Evolutionary conservation across 225 moss, liverwort and hornwort species (phyloP).

Genomic region (Marchantia polymorpha): DNA sequence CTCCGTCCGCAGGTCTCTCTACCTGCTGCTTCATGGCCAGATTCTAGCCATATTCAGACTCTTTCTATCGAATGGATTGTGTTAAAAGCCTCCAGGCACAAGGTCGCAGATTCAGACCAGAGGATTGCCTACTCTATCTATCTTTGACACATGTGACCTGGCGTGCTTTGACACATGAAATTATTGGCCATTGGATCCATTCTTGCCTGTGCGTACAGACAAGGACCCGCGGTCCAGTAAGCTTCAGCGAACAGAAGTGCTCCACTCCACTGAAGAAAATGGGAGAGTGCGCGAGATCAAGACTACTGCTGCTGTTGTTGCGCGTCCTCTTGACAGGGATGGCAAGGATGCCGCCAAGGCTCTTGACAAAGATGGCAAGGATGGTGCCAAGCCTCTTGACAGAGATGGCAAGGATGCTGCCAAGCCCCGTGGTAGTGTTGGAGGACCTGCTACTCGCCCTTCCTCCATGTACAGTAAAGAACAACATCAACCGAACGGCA

Average conservation of each 20-base stretch:
- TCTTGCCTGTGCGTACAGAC: conserved; percentile 96
- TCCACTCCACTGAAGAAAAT: conserved; percentile 91
- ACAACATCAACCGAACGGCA: conserved; percentile 71
- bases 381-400: conserved; percentile 53
- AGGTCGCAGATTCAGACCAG: conserved; percentile 45
- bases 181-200: conserved; percentile 77
- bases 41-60: conserved; percentile 32
- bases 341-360: conserved; percentile 65
- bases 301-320: conserved; percentile 63
- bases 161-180: conserved; percentile 62
- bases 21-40: conserved; percentile 37
- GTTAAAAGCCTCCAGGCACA: conserved; percentile 34
- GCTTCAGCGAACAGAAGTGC: conserved; percentile 91
- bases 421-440: conserved; percentile 50
- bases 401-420: conserved; percentile 68
- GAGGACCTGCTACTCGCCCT: conserved; percentile 49
- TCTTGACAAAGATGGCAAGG: conserved; percentile 42
- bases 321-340: conserved; percentile 52
- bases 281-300: conserved; percentile 77
- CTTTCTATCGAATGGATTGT: conserved; percentile 27
- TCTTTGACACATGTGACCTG: conserved; percentile 55
- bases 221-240: conserved; percentile 99
- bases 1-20: conserved; percentile 27
- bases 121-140: conserved; percentile 41
- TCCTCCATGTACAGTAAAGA: conserved; percentile 72